phyloP scores from a whole-genome alignment of 208 protist species.

The Tritrichomonas musculus region DNA sequence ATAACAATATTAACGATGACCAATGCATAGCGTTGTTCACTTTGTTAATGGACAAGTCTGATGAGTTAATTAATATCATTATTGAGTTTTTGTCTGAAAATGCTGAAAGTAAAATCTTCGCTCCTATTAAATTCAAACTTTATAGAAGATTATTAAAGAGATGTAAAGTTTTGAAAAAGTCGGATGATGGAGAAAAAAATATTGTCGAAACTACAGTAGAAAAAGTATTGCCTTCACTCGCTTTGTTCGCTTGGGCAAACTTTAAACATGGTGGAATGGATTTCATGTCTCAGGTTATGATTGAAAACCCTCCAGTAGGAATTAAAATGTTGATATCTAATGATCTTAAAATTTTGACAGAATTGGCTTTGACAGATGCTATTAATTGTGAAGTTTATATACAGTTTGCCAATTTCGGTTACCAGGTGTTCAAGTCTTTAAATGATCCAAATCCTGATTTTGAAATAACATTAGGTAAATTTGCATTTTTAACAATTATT shows the following conservation, averaged over 20 bases:
- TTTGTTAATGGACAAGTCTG: background rate
- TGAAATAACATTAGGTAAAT: background rate
- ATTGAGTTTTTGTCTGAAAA: background rate
- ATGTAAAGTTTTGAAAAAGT: no score
- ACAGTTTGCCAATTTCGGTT: background rate
- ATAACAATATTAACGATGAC: background rate
- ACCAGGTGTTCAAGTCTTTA: background rate
- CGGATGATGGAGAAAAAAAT: no score
- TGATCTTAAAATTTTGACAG: background rate
- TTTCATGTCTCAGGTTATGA: background rate
- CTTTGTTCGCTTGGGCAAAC: background rate
- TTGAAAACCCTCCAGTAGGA: background rate
- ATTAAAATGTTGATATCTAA: background rate
- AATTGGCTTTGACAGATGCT: background rate
- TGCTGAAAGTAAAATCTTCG: background rate
- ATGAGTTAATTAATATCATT: background rate
- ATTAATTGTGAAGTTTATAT: background rate
- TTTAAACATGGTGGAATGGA: conserved; percentile 6
- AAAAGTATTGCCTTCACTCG: no score
- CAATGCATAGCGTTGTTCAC: background rate
- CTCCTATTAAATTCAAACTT: background rate
- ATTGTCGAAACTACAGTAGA: no score
- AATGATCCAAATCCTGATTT: background rate
- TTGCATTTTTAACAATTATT: background rate
- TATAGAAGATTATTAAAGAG: background rate